Evolutionary conservation across 1,284 basidiomycete species (phyloP).

Genomic region (Irpex rosettiformis): DNA sequence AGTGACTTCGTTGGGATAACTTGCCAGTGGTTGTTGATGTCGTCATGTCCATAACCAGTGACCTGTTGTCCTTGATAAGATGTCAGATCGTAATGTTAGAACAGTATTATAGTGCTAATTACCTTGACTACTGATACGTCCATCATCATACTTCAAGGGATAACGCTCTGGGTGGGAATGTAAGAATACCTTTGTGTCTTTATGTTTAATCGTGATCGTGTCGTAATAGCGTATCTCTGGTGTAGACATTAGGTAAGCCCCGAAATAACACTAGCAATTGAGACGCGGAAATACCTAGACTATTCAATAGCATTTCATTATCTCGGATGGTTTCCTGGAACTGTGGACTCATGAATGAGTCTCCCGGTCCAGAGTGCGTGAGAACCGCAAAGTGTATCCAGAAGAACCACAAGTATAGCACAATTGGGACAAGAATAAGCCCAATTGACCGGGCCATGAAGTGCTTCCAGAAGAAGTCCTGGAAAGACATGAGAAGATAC

Average conservation of each 20-base stretch:
- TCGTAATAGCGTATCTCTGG: slow-evolving; percentile 94
- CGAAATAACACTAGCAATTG: slow-evolving; percentile 1
- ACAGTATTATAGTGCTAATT: slow-evolving; percentile 5
- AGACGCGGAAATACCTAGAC: slow-evolving; percentile 60
- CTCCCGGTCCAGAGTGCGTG: slow-evolving; percentile 89
- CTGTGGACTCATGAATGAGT: slow-evolving; percentile 94
- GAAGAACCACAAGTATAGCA: slow-evolving; percentile 95
- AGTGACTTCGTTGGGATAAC: slow-evolving; percentile 91
- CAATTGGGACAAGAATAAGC: slow-evolving; percentile 86
- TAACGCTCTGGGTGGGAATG: slow-evolving; percentile 92
- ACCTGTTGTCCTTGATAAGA: slow-evolving; percentile 83
- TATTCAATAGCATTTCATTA: slow-evolving; percentile 88
- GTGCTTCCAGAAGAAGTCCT: slow-evolving; percentile 91
- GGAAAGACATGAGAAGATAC: neutral
- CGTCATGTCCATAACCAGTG: slow-evolving; percentile 93
- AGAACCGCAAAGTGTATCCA: slow-evolving; percentile 94
- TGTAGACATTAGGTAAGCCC: neutral
- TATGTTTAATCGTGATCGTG: slow-evolving; percentile 84
- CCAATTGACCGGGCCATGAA: slow-evolving; percentile 84
- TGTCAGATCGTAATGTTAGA: neutral
- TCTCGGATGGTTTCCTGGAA: slow-evolving; percentile 97
- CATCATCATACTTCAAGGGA: slow-evolving; percentile 94
- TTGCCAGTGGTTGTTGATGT: slow-evolving; percentile 96
- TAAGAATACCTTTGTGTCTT: slow-evolving; percentile 88
- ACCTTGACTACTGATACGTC: slow-evolving; percentile 94